These are phyloP conservation scores for Chondrus crispus DNA, from an alignment of 23 red algal genomes.

Conservation along the genomic window DNA sequence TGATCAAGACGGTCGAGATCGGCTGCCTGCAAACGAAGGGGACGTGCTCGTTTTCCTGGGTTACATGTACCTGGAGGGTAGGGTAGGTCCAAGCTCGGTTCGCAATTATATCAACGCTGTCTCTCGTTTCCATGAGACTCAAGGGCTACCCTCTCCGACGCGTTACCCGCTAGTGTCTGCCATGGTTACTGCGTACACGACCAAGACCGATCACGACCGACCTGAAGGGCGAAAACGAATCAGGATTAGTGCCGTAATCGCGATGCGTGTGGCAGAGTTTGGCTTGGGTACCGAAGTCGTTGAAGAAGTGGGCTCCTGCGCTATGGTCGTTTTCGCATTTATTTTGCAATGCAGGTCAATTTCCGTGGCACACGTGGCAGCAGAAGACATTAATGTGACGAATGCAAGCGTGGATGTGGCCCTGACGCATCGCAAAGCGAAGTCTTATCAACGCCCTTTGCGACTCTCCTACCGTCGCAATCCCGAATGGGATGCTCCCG, in stretches of 20 bases:
- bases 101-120: neutral
- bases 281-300: neutral
- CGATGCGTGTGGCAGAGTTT: neutral
- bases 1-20: neutral
- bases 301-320: neutral
- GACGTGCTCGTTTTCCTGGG: conserved; percentile 4
- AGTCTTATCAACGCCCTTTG: neutral
- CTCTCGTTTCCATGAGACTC: neutral
- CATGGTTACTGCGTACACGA: neutral
- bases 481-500: neutral
- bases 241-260: neutral
- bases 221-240: neutral
- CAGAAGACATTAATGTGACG: neutral
- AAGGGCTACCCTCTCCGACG: neutral
- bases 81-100: neutral
- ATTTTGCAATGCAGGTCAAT: neutral
- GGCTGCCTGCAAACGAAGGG: neutral
- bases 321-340: neutral
- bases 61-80: neutral
- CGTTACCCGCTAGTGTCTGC: neutral
- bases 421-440: neutral
- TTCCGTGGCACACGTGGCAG: neutral
- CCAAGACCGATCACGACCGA: neutral
- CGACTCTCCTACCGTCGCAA: neutral
- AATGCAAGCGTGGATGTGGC: too few relatives aligned